Base-by-base conservation (phyloP, 176 grass and related monocot genomes). In the Rhynchospora breviuscula region DNA sequence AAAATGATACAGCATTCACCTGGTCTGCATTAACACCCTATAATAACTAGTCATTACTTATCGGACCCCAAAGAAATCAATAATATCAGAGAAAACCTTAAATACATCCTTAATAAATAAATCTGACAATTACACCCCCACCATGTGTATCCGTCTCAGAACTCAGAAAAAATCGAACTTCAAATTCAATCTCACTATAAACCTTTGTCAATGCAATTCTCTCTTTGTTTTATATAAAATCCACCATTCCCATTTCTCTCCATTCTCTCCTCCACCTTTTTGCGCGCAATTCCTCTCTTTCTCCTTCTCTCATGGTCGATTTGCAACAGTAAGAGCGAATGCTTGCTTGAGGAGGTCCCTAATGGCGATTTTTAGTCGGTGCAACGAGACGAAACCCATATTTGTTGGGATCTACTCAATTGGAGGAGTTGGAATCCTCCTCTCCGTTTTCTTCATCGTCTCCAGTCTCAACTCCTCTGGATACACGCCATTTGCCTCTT, bases 361-460 rank as follows among this genome's bases (percentile, higher is more conserved):
- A 67, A 86, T 86, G 84, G 60, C 75, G 73, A 56, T 67, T 63
- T 79, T 40, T 0, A 78, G 5, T 60, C 69, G 72, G 53, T 85
- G 84, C 77, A 57, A 64, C 17, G 85, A 87, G 52, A 64, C 87
- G n/a, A 91, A 89, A 56, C 87, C 93, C 11, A 44, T 91, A 29
- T 92, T 95, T 81, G 64, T 89, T 12, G 93, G 88, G 71, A 93
- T 92, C 86, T 95, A 90, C 80, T 85, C 85, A 45, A 86, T 88
- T 67, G 85, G 90, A 10, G 63, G 90, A 53, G 83, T 86, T 53
- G 88, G 93, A 35, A 87, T 93, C 73, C 86, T 91, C 63, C 90
- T 95, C 87, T 95, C 90, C 68, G 82, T 87, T 4, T 72, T 95
- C 87, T 92, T 95, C 88, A 77, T 93, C 90, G 74, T 89, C 33